These are phyloP conservation scores for Chytriomyces hyalinus DNA, from an alignment of 192 early-diverging fungal species.

Conservation along the genomic window DNA sequence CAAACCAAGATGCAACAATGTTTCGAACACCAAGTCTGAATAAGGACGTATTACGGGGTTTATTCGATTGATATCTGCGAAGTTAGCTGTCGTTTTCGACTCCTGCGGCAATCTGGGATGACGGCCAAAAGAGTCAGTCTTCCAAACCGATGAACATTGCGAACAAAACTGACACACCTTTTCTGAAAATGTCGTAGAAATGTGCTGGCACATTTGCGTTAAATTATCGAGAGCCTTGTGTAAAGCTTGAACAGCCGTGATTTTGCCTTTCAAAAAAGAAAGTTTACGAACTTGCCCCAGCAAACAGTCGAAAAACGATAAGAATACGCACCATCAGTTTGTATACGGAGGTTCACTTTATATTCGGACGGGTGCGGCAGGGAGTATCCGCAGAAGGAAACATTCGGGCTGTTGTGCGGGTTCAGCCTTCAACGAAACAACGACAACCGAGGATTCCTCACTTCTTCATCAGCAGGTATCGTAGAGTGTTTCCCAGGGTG, in stretches of 20 bases:
- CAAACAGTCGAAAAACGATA: not conserved
- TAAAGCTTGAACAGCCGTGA: constrained; percentile 84
- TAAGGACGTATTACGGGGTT: no score
- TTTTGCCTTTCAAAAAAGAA: constrained; percentile 56
- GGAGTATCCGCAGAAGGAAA: constrained; percentile 94
- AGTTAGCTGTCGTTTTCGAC: no score
- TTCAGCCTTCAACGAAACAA: not conserved
- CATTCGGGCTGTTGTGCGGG: constrained; percentile 67
- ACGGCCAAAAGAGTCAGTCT: no score
- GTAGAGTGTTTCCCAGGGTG: constrained; percentile 91
- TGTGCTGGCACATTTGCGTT: constrained; percentile 69
- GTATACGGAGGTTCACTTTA: constrained; percentile 90
- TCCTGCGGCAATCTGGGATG: no score
- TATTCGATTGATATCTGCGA: no score
- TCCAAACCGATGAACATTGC: no score
- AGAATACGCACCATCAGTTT: constrained; percentile 73
- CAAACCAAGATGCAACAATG: no score
- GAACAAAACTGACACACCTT: constrained; percentile 10
- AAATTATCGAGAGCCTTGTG: constrained; percentile 88
- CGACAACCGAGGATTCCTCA: constrained; percentile 42
- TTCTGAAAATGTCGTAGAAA: constrained; percentile 42
- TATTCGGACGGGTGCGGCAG: constrained; percentile 96
- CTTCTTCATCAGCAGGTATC: constrained; percentile 96
- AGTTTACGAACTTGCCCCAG: not conserved
- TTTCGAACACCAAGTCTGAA: no score